Percentiles rank a stretch among this genome's conserved stretches.
phyloP scores from a whole-genome alignment of 2,329 filamentous ascomycete genomes.

The Fusarium sp. region DNA sequence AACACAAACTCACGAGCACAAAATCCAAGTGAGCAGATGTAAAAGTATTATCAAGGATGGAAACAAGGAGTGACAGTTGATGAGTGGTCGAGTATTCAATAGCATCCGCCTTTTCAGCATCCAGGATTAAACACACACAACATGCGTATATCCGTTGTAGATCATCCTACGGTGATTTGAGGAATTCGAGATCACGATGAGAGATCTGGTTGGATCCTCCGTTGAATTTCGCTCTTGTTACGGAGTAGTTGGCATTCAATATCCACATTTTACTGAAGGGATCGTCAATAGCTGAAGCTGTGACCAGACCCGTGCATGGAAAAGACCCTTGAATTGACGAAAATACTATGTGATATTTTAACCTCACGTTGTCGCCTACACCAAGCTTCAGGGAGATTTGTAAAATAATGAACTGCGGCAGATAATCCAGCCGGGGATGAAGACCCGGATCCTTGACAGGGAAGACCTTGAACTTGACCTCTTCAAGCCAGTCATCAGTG shows the following conservation, averaged over 20 bases:
- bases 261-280: constrained; percentile 4
- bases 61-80: neutral
- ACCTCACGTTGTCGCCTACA: neutral
- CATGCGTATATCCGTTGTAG: neutral
- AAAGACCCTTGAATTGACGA: constrained; percentile 6
- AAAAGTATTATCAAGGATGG: constrained; percentile 6
- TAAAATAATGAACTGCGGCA: constrained; percentile 15
- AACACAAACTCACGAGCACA: neutral
- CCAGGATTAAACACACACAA: neutral
- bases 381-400: constrained; percentile 11
- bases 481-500: constrained; percentile 1
- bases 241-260: neutral
- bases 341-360: constrained; percentile 6
- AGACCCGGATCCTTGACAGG: neutral
- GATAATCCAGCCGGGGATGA: neutral
- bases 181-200: neutral
- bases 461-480: constrained; percentile 2
- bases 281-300: neutral
- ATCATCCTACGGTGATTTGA: constrained; percentile 2
- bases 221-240: neutral
- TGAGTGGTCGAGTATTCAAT: constrained; percentile 1
- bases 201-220: neutral
- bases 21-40: neutral
- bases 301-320: neutral
- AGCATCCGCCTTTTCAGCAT: neutral